Percentiles rank a stretch among this genome's conserved stretches.
Evolutionary conservation across 176 grass and related monocot genomes (phyloP).

Genomic region (Pontederia crassipes): DNA sequence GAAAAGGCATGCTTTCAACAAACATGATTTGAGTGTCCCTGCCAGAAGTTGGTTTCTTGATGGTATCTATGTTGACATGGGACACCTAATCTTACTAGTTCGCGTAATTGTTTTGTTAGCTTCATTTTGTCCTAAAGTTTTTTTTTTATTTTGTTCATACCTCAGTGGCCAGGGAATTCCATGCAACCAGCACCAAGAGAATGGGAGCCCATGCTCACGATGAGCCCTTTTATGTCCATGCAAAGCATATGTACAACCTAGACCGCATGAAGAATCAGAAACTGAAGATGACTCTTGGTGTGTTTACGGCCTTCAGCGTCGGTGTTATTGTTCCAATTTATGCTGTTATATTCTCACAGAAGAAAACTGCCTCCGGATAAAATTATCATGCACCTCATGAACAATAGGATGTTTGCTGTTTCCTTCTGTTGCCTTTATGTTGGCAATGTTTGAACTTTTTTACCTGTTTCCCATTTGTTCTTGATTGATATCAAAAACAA

Average conservation of each 20-base stretch:
- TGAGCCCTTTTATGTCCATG: slow-evolving; percentile 62
- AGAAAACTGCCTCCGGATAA: slow-evolving; percentile 67
- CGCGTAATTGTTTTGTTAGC: too few species aligned
- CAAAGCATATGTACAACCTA: slow-evolving; percentile 97
- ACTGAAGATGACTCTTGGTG: slow-evolving; percentile 39
- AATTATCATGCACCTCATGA: neutral
- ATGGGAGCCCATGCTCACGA: slow-evolving; percentile 62
- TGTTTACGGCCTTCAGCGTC: slow-evolving; percentile 37
- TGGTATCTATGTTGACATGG: too few species aligned
- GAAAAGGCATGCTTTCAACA: too few species aligned
- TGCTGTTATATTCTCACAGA: slow-evolving; percentile 70
- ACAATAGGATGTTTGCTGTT: slow-evolving; percentile 10
- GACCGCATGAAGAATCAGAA: slow-evolving; percentile 74
- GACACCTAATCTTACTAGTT: too few species aligned
- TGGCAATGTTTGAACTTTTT: neutral
- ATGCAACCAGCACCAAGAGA: slow-evolving; percentile 69
- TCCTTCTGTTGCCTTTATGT: neutral
- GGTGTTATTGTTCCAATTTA: slow-evolving; percentile 55
- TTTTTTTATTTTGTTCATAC: neutral
- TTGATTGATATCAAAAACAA: too few species aligned
- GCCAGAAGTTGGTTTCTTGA: too few species aligned
- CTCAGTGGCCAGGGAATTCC: slow-evolving; percentile 54
- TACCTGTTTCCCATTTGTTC: neutral
- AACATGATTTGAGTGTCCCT: too few species aligned
- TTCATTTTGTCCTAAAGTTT: too few species aligned